Conservation (phyloP, 306 rosid genomes). For the Neltuma alba region DNA sequence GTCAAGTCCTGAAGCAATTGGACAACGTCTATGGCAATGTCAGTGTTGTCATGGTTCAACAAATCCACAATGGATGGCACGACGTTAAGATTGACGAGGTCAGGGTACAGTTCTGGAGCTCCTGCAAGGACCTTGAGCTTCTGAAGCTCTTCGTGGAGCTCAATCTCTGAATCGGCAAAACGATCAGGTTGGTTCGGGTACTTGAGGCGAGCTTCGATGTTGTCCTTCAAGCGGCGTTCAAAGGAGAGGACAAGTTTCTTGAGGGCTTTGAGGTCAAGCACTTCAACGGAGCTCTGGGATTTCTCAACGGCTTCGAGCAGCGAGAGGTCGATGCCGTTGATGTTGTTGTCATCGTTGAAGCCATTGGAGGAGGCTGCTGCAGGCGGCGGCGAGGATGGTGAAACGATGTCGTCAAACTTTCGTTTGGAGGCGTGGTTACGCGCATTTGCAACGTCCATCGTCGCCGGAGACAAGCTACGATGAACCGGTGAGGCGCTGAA, state of each 20-base stretch:
- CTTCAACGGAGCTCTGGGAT: constrained; percentile 60
- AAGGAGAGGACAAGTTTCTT: constrained; percentile 82
- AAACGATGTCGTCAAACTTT: constrained; percentile 53
- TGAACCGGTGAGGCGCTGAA: not conserved
- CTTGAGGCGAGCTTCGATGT: constrained; percentile 90
- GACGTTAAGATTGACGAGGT: constrained; percentile 71
- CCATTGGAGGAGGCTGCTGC: constrained; percentile 37
- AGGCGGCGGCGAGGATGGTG: constrained; percentile 16
- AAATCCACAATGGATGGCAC: constrained; percentile 80
- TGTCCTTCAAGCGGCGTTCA: constrained; percentile 89
- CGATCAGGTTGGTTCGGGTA: constrained; percentile 87
- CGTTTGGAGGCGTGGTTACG: constrained; percentile 62
- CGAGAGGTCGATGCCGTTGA: constrained; percentile 54
- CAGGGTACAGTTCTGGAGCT: constrained; percentile 89
- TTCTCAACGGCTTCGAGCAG: constrained; percentile 86
- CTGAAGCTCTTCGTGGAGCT: constrained; percentile 90
- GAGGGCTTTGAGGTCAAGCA: constrained; percentile 67
- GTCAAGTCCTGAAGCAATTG: constrained; percentile 85
- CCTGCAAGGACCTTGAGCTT: constrained; percentile 86
- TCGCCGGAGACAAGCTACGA: constrained; percentile 23
- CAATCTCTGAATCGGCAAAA: constrained; percentile 89
- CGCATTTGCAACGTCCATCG: constrained; percentile 51
- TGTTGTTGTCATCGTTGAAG: not conserved
- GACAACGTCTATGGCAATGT: constrained; percentile 83
- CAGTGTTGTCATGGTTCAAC: constrained; percentile 79